Evolutionary conservation across 2,329 filamentous ascomycete species (phyloP), one percentile per base, ranked within the genome.

Genomic region (Coniochaeta sp.): DNA sequence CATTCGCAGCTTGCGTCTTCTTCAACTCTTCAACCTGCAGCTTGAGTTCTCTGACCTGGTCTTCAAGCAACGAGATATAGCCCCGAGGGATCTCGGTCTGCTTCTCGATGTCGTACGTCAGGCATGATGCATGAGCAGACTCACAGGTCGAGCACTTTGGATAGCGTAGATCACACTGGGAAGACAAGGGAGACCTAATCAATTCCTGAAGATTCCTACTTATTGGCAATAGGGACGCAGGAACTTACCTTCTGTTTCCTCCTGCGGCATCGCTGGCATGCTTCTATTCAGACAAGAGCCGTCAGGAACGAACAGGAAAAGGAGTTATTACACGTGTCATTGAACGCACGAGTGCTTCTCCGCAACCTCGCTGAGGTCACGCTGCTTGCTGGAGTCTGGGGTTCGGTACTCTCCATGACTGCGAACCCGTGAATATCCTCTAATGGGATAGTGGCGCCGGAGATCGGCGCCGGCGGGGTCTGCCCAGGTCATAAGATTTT

Each of bases 91-190:
- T 58, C 60, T 65, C 62, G 2, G 61, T 50, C 32, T 64, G 62
- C 58, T 65, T 65, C 26, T 64, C 62, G 58, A 59, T 63, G 36
- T 65, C 62, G 58, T 64, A 65, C 4, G 64, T 62, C 16, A 65
- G 47, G 36, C 64, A 65, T 47, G 61, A 55, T 17, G 62, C 64
- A 34, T 59, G 59, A 8, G 61, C 61, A 40, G 60, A 57, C 24
- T 65, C 61, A 42, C 62, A 65, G 32, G 60, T 64, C 42, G 64
- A 62, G 55, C 62, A 65, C 61, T 64, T 64, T 28, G 62, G 62
- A 55, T 63, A 64, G 54, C 60, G 61, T 22, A 65, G 61, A 52
- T 65, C 64, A 59, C 64, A 65, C 64, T 65, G 44, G 16, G 24
- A 26, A 40, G 14, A 16, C 14, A 30, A 19, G 14, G n/a, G 26